These are phyloP conservation scores for Teratosphaeria pseudoeucalypti DNA, from an alignment of 2,329 filamentous ascomycete species.

Conservation along the genomic window DNA sequence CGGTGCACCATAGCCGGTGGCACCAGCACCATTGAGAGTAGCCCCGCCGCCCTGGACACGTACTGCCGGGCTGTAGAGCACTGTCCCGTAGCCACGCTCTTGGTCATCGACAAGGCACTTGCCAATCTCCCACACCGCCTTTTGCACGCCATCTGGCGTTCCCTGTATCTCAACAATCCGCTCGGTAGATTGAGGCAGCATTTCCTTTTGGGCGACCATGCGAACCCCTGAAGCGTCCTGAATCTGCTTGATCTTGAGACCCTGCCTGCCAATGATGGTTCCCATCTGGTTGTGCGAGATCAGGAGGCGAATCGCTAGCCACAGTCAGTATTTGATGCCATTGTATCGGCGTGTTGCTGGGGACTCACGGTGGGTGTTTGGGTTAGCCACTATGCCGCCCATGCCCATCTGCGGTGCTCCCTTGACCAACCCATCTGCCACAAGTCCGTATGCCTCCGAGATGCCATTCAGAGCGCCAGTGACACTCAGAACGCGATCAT, in stretches of 20 bases:
- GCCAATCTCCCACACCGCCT: conserved; percentile 96
- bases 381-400: conserved; percentile 78
- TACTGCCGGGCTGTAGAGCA: conserved; percentile 93
- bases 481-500: conserved; percentile 93
- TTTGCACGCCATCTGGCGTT: conserved; percentile 87
- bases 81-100: conserved; percentile 92
- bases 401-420: conserved; percentile 92
- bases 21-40: conserved; percentile 36
- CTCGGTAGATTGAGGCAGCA: conserved; percentile 97
- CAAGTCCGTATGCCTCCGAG: conserved; percentile 84
- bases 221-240: conserved; percentile 93
- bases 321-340: conserved; percentile 10
- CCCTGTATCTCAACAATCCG: conserved; percentile 95
- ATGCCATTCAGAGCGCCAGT: conserved; percentile 82
- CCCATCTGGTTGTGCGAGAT: conserved; percentile 99
- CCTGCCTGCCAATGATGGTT: conserved; percentile 93
- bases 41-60: conserved; percentile 61
- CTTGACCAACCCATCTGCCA: conserved; percentile 82
- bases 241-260: conserved; percentile 98
- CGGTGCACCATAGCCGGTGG: conserved; percentile 31
- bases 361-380: conserved; percentile 84
- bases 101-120: conserved; percentile 97
- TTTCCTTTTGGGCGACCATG: conserved; percentile 99
- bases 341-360: neutral
- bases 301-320: conserved; percentile 81